phyloP scores from a whole-genome alignment of 106 monocot genomes.

The Dioscorea dumetorum region DNA sequence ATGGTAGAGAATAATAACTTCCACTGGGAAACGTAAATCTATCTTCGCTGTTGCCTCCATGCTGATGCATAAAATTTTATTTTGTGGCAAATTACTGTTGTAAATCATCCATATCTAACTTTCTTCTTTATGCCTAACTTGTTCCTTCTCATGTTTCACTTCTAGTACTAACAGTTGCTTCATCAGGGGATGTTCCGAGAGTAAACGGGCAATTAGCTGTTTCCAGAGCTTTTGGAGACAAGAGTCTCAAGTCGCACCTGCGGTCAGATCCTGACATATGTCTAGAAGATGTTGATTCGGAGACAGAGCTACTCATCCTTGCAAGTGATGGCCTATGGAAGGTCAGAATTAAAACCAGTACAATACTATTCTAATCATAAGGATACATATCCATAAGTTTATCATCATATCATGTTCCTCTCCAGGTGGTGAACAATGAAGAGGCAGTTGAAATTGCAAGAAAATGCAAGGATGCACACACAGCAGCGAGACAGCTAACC shows the following conservation, averaged over 20 bases:
- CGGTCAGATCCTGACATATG: conserved; percentile 31
- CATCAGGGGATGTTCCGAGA: conserved; percentile 42
- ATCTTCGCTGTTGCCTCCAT: too few relatives aligned
- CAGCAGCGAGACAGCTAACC: conserved; percentile 22
- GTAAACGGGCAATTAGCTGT: conserved; percentile 46
- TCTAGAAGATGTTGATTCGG: conserved; percentile 1
- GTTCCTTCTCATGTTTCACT: too few relatives aligned
- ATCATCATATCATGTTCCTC: not conserved
- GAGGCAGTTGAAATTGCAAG: conserved; percentile 23
- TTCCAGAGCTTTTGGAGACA: conserved; percentile 38
- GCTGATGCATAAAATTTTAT: too few relatives aligned
- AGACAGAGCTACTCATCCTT: conserved; percentile 30
- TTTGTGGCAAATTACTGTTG: too few relatives aligned
- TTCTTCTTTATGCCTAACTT: too few relatives aligned
- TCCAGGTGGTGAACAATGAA: conserved; percentile 28
- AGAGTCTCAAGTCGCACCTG: conserved; percentile 32
- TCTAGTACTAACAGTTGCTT: not conserved
- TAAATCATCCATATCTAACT: too few relatives aligned
- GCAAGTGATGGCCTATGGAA: conserved; percentile 49
- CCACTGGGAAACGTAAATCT: too few relatives aligned
- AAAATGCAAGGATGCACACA: conserved; percentile 18
- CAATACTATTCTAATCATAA: too few relatives aligned
- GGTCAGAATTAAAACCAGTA: conserved; percentile 6
- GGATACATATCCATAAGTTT: not conserved
- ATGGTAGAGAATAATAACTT: too few relatives aligned